These are phyloP conservation scores for Plasmodium gallinaceum DNA, from an alignment of 169 alveolate genomes.

Conservation along the genomic window DNA sequence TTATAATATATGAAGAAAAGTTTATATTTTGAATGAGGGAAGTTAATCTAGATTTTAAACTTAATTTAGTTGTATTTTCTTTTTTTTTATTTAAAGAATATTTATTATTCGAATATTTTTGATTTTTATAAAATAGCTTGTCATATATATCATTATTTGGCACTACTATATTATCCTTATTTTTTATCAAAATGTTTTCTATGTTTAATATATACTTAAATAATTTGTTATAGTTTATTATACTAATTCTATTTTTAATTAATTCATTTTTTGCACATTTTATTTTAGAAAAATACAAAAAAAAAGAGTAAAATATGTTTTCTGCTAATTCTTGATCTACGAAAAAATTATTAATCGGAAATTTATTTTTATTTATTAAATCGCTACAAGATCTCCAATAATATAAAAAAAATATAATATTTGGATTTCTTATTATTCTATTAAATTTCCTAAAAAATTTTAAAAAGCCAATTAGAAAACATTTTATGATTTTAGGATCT, in stretches of 20 bases:
- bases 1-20: too few species aligned
- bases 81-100: background rate
- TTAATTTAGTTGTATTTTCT: background rate
- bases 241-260: background rate
- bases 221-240: constrained; percentile 18
- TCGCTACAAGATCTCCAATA: constrained; percentile 20
- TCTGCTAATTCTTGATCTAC: constrained; percentile 1
- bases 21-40: too few species aligned
- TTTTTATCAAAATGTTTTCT: constrained; percentile 4
- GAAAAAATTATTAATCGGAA: background rate
- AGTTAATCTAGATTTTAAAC: too few species aligned
- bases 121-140: background rate
- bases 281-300: too few species aligned
- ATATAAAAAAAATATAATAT: constrained; percentile 41
- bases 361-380: constrained; percentile 18
- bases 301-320: background rate
- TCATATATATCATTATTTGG: background rate
- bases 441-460: constrained; percentile 21
- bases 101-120: background rate
- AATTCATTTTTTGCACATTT: background rate
- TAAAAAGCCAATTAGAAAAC: background rate
- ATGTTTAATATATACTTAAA: constrained; percentile 17
- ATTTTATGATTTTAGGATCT: background rate
- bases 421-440: constrained; percentile 8
- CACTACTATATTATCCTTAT: background rate